Evolutionary conservation across 768 basidiomycete species (phyloP).

Genomic region (Chalciporus pseudorubinellus): DNA sequence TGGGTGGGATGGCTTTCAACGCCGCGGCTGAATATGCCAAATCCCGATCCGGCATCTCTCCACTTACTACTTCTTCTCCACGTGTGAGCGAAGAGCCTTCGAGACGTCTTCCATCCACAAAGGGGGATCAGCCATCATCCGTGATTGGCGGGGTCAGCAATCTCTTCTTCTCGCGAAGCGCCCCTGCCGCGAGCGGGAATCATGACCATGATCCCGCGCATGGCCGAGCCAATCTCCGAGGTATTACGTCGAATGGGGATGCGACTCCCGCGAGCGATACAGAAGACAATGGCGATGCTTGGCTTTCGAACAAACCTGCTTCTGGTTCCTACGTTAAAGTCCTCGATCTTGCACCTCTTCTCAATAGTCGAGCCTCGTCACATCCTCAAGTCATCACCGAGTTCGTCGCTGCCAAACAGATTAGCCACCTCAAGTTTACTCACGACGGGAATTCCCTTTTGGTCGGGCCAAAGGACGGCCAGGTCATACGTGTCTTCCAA

Average conservation of each 20-base stretch:
- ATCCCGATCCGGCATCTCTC: slow-evolving; percentile 21
- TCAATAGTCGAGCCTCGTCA: slow-evolving; percentile 17
- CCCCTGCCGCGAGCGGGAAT: slow-evolving; percentile 44
- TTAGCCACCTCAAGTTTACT: slow-evolving; percentile 50
- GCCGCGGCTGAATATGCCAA: slow-evolving; percentile 45
- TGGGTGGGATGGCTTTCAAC: slow-evolving; percentile 59
- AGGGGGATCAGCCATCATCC: slow-evolving; percentile 21
- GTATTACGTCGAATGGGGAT: slow-evolving; percentile 6
- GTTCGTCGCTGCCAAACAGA: slow-evolving; percentile 46
- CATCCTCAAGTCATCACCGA: slow-evolving; percentile 40
- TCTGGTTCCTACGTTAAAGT: slow-evolving; percentile 51
- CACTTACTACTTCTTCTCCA: slow-evolving; percentile 9
- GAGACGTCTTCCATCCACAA: slow-evolving; percentile 21
- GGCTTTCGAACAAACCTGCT: slow-evolving; percentile 12
- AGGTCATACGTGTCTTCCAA: slow-evolving; percentile 49
- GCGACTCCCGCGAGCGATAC: slow-evolving; percentile 11
- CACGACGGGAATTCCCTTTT: slow-evolving; percentile 51
- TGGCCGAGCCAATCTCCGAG: slow-evolving; percentile 15
- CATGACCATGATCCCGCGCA: slow-evolving; percentile 8
- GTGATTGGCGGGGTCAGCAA: slow-evolving; percentile 29
- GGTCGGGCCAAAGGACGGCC: slow-evolving; percentile 55
- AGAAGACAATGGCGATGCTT: slow-evolving; percentile 10
- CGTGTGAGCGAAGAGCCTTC: not conserved
- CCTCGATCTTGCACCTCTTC: slow-evolving; percentile 48
- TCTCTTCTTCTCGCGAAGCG: slow-evolving; percentile 61